Percentiles rank a stretch among this genome's conserved stretches.
phyloP scores from a whole-genome alignment of 2,329 filamentous ascomycete species.

The Daldinia sp. region DNA sequence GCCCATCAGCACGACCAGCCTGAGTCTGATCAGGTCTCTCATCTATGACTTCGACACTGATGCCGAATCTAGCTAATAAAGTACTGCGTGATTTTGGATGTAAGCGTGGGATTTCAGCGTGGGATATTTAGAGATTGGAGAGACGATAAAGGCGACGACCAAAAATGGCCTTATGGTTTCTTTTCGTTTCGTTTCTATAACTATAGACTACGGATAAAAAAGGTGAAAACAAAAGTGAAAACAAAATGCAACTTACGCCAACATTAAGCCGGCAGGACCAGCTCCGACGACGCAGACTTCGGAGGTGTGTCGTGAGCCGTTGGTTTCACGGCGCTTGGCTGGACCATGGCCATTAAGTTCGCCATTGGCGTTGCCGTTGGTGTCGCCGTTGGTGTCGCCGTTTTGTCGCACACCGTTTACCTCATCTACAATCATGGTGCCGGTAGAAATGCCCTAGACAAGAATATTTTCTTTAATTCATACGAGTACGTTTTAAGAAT shows the following conservation, averaged over 20 bases:
- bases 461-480: constrained; percentile 22
- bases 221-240: constrained; percentile 35
- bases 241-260: constrained; percentile 48
- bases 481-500: constrained; percentile 15
- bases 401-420: constrained; percentile 36
- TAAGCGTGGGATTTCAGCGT: constrained; percentile 12
- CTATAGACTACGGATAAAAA: constrained; percentile 8
- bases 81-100: constrained; percentile 47
- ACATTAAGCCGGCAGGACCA: constrained; percentile 64
- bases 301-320: constrained; percentile 34
- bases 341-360: constrained; percentile 31
- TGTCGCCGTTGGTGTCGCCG: constrained; percentile 35
- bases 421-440: constrained; percentile 39
- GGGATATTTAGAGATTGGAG: neutral
- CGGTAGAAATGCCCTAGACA: constrained; percentile 25
- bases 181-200: neutral
- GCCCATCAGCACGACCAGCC: constrained; percentile 70
- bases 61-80: constrained; percentile 68
- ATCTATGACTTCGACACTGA: constrained; percentile 72
- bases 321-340: constrained; percentile 36
- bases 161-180: neutral
- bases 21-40: constrained; percentile 73
- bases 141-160: neutral
- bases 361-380: constrained; percentile 32
- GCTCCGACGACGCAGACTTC: constrained; percentile 63